Evolutionary conservation across 306 rosid species (phyloP).

Genomic region (Ochetophila trinervis): DNA sequence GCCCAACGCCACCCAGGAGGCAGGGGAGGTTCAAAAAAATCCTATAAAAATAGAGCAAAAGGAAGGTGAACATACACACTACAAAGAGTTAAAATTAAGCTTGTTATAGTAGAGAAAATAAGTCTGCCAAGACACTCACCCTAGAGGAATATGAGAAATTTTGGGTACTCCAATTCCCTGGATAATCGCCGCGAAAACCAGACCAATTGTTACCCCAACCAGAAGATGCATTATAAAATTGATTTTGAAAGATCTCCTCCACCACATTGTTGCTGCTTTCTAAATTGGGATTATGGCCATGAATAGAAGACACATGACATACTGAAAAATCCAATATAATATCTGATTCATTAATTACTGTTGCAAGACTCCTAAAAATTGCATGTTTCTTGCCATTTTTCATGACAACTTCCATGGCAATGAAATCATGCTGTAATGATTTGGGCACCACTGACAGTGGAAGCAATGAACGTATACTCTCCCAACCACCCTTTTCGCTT

Average conservation of each 20-base stretch:
- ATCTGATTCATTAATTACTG: slow-evolving; percentile 81
- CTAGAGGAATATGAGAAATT: slow-evolving; percentile 59
- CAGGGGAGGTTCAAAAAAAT: slow-evolving; percentile 85
- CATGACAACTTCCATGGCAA: slow-evolving; percentile 85
- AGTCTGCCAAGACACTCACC: slow-evolving; percentile 35
- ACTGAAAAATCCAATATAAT: slow-evolving; percentile 54
- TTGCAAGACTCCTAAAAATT: slow-evolving; percentile 81
- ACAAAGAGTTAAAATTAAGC: slow-evolving; percentile 14
- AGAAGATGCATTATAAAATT: slow-evolving; percentile 52
- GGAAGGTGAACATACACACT: slow-evolving; percentile 18
- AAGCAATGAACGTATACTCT: slow-evolving; percentile 80
- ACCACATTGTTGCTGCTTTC: slow-evolving; percentile 35
- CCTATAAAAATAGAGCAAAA: slow-evolving; percentile 40
- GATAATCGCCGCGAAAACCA: slow-evolving; percentile 35
- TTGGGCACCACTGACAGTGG: slow-evolving; percentile 78
- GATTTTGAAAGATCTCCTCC: slow-evolving; percentile 76
- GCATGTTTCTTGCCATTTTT: slow-evolving; percentile 94
- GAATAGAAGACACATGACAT: slow-evolving; percentile 41
- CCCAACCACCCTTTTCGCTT: slow-evolving; percentile 59
- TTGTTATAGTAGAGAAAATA: neutral
- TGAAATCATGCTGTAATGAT: slow-evolving; percentile 54
- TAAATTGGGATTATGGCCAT: slow-evolving; percentile 31
- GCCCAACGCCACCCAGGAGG: slow-evolving; percentile 77
- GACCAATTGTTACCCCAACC: slow-evolving; percentile 69
- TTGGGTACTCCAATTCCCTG: slow-evolving; percentile 68